These are phyloP conservation scores for Fusarium sp. DNA, from an alignment of 2,329 filamentous ascomycete genomes.

Conservation along the genomic window DNA sequence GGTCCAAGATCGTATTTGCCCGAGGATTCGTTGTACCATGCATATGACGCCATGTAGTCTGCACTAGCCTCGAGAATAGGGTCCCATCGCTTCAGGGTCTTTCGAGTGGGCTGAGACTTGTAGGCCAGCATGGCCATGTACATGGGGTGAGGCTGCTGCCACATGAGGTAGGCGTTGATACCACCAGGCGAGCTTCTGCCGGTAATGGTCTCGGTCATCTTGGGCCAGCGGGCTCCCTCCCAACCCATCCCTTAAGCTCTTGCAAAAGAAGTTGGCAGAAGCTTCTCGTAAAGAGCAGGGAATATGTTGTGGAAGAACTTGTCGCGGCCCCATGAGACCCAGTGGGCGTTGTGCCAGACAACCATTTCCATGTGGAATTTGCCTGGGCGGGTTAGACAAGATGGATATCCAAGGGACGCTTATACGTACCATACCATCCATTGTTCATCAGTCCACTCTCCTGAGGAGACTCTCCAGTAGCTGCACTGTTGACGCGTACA, in stretches of 20 bases:
- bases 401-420: rapidly evolving
- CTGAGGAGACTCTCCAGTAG: conserved; percentile 51
- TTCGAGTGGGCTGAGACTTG: conserved; percentile 35
- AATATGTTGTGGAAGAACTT: conserved; percentile 50
- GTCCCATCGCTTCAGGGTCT: conserved; percentile 64
- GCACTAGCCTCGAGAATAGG: conserved; percentile 60
- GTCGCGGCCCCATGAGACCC: conserved; percentile 52
- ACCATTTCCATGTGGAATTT: conserved; percentile 58
- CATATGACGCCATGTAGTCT: conserved; percentile 69
- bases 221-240: conserved; percentile 56
- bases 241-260: conserved; percentile 55
- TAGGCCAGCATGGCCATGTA: conserved; percentile 65
- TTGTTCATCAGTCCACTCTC: conserved; percentile 59
- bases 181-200: conserved; percentile 56
- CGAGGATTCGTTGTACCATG: conserved; percentile 63
- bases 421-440: conserved; percentile 54
- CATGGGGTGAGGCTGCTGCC: conserved; percentile 70
- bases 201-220: conserved; percentile 44
- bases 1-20: conserved; percentile 61
- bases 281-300: conserved; percentile 58
- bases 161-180: conserved; percentile 70
- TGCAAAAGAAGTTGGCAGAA: conserved; percentile 51
- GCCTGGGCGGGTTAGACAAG: conserved; percentile 27
- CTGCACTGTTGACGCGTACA: conserved; percentile 54
- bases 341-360: conserved; percentile 55